Conservation (phyloP, 306 rosid species). For the Acmispon strigosus region DNA sequence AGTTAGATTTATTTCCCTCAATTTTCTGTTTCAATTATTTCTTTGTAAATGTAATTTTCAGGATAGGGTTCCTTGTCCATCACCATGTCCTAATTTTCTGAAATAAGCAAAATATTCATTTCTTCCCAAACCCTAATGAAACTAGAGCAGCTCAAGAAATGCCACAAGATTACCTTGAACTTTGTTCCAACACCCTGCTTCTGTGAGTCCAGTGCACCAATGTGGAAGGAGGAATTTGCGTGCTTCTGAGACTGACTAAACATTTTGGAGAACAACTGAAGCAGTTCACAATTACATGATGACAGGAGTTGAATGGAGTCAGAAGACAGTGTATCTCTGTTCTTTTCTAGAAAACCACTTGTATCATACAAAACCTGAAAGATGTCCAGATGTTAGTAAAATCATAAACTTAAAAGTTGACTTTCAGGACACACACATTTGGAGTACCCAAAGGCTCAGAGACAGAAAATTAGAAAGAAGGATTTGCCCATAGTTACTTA, state of each 20-base stretch:
- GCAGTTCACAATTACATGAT: slow-evolving; percentile 53
- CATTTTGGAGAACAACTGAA: slow-evolving; percentile 52
- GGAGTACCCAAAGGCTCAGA: not conserved
- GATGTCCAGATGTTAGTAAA: slow-evolving; percentile 25
- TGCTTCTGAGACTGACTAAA: slow-evolving; percentile 38
- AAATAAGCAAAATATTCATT: not conserved
- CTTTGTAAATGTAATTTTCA: not conserved
- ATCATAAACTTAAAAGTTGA: slow-evolving; percentile 16
- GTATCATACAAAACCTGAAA: slow-evolving; percentile 81
- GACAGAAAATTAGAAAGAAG: not conserved
- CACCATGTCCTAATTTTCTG: slow-evolving; percentile 8
- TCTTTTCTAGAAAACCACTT: slow-evolving; percentile 77
- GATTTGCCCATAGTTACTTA: not conserved
- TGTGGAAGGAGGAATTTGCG: slow-evolving; percentile 26
- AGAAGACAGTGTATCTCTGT: slow-evolving; percentile 53
- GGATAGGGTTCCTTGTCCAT: slow-evolving; percentile 10
- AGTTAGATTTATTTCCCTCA: slow-evolving; percentile 18
- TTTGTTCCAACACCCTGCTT: slow-evolving; percentile 47
- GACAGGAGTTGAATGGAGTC: slow-evolving; percentile 60
- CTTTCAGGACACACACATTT: not conserved
- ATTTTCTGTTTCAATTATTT: not conserved
- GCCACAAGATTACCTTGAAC: slow-evolving; percentile 60
- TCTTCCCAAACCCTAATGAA: slow-evolving; percentile 2
- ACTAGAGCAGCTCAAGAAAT: slow-evolving; percentile 12
- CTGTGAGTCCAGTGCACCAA: slow-evolving; percentile 24